Evolutionary conservation across 2,329 filamentous ascomycete genomes (phyloP), one percentile per base, ranked within the genome.

Genomic region (Diaporthe sp.): DNA sequence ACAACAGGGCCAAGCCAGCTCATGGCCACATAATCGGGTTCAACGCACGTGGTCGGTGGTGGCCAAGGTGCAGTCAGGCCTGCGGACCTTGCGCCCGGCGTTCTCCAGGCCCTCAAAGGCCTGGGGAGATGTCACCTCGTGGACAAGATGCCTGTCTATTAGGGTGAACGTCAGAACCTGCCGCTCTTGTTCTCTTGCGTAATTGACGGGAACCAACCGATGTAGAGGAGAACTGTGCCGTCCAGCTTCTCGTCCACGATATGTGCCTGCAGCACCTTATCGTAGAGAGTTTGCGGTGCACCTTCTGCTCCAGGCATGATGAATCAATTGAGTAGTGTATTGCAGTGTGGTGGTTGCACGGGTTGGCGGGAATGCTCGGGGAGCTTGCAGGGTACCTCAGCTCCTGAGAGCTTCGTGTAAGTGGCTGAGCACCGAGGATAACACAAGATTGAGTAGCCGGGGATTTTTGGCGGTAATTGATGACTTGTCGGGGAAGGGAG

Each of bases 111-210:
- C 96, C 85, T 99, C 97, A 82, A 98, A 99, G 65, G 97, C 97
- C 95, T 98, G 97, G 78, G 97, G 97, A 81, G 96, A 98, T 81
- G 97, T 99, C 84, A 99, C 97, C 89, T 99, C 97, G 84, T 99
- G 97, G 77, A 98, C 96, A 78, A 99, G 90, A 89, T 99, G 97
- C 85, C 97, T 92, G 87, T 98, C 95, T 96, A 81, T 53, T 75
- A 75, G 51, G 8, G 37, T 57, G 19, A 12, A 22, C 25, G 67
- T 77, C 60, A 73, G 76, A 68, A 42, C 12, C 31, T 39, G 9
- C n/a, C 58, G 62, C 22, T 3, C 42, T 15, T 28, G 17, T n/a
- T 44, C 6, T 13, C 25, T 31, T 39, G 67, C 22, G 42, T 31
- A 15, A 53, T 15, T 31, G 71, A n/a, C 17, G 72, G 60, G 17